Evolutionary conservation across 768 basidiomycete species (phyloP), one percentile per base, ranked within the genome.

Genomic region (Hebeloma cylindrosporum): DNA sequence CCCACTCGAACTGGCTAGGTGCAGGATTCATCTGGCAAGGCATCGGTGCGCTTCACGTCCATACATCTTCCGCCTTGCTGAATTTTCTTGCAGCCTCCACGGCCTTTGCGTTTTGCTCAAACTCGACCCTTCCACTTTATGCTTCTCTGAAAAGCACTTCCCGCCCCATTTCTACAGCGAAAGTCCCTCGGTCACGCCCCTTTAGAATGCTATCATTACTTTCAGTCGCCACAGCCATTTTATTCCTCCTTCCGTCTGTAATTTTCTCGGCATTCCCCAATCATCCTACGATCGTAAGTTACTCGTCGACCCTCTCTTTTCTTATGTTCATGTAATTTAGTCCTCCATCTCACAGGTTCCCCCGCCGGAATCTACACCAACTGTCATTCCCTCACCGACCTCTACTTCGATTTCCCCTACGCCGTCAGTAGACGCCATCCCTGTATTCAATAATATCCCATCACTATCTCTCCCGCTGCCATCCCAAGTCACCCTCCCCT

Each of bases 71-170:
- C 10, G 21, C 5, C 8, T 16, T 36, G 21, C 34, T n/a, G 46
- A 14, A 37, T 22, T 8, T 45, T 31, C n/a, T 36, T 35, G n/a
- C 39, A 87, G 84, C 77, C 38, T 74, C 73, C 14, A 74, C 72
- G 17, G 76, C 79, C 7, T 88, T 88, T 58, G 69, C 80, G 9
- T 88, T 85, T 56, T 73, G 81, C 13, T 80, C 85, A 1, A 68
- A 79, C 5, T 75, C 77, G 47, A 85, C 87, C 3, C 68, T 87
- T 13, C 77, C 83, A 14, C 61, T 88, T 41, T 86, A 85, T 50
- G 70, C 79, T 27, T 78, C 84, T 3, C 61, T 86, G 40, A 74
- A 73, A 45, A 73, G 73, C 20, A 64, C 66, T 5, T 41, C 63
- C 7, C 69, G 67, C 40, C 61, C 70, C 4, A 49, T 70, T 11